Evolutionary conservation across 441 rosid species (phyloP).

Genomic region (Populus hybrid): DNA sequence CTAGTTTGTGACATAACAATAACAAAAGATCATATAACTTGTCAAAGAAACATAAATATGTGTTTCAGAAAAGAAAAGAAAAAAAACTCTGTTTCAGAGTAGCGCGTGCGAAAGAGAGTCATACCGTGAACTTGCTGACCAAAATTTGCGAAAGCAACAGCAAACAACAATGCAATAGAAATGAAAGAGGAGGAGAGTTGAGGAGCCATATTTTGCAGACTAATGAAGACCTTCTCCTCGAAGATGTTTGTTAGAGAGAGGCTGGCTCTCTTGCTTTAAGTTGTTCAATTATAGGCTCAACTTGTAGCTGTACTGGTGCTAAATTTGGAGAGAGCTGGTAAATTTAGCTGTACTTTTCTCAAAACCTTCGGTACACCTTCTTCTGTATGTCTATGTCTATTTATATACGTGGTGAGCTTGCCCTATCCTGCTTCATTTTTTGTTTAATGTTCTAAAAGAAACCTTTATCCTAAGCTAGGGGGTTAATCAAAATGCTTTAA

Average conservation of each 20-base stretch:
- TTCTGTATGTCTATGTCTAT: neutral
- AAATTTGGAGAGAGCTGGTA: conserved; percentile 1
- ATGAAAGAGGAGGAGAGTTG: conserved; percentile 11
- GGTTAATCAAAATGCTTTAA: neutral
- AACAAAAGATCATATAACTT: neutral
- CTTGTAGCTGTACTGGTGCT: neutral
- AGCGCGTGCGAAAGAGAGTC: neutral
- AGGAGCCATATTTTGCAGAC: conserved; percentile 9
- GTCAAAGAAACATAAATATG: neutral
- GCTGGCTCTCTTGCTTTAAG: neutral
- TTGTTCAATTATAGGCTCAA: neutral
- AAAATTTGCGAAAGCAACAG: conserved; percentile 15
- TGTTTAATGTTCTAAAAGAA: neutral
- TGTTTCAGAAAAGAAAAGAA: neutral
- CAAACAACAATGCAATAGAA: conserved; percentile 22
- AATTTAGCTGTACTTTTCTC: conserved; percentile 2
- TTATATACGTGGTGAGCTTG: neutral
- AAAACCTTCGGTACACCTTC: conserved; percentile 11
- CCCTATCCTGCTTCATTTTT: neutral
- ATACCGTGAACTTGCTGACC: conserved; percentile 3
- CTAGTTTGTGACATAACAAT: neutral
- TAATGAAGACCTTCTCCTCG: neutral
- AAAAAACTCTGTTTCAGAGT: too few relatives aligned
- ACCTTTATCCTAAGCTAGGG: neutral
- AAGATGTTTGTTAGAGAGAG: neutral